phyloP scores from a whole-genome alignment of 345 rosid genomes.

The Alliaria petiolata region DNA sequence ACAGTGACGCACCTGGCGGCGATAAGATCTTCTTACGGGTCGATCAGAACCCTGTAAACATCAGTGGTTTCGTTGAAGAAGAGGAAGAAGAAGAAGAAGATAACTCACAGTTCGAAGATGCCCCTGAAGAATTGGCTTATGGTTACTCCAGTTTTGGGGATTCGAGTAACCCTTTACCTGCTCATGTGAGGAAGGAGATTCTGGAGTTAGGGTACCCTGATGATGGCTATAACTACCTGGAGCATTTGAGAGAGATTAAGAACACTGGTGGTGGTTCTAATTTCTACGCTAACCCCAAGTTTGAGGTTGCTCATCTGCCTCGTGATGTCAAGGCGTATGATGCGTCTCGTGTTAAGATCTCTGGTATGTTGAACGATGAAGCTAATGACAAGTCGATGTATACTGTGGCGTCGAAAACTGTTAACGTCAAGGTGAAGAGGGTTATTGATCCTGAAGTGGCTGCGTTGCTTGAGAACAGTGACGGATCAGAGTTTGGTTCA shows the following conservation, averaged over 20 bases:
- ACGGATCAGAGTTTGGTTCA: conserved; percentile 74
- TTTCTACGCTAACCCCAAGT: conserved; percentile 64
- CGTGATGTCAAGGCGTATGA: conserved; percentile 88
- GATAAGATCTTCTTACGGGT: conserved; percentile 80
- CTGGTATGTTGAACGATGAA: conserved; percentile 35
- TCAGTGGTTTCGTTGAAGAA: conserved; percentile 29
- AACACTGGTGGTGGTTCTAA: conserved; percentile 78
- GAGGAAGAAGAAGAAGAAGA: conserved; percentile 37
- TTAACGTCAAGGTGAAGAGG: conserved; percentile 53
- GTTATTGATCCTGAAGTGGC: conserved; percentile 82
- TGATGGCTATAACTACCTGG: conserved; percentile 88
- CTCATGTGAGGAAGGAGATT: conserved; percentile 68
- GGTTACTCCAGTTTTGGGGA: conserved; percentile 14
- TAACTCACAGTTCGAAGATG: conserved; percentile 56
- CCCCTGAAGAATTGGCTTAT: conserved; percentile 39
- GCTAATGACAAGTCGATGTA: conserved; percentile 44
- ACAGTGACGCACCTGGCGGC: conserved; percentile 49
- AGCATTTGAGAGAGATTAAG: conserved; percentile 77
- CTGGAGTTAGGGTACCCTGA: conserved; percentile 87
- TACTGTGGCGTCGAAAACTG: conserved; percentile 56
- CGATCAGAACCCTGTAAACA: conserved; percentile 53
- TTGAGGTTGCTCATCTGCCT: conserved; percentile 44
- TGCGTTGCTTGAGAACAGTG: conserved; percentile 76
- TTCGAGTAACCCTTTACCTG: conserved; percentile 26
- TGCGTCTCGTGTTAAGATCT: conserved; percentile 67